These are phyloP conservation scores for Tolypocladium inflatum DNA, from an alignment of 2,329 filamentous ascomycete genomes.

Conservation along the genomic window DNA sequence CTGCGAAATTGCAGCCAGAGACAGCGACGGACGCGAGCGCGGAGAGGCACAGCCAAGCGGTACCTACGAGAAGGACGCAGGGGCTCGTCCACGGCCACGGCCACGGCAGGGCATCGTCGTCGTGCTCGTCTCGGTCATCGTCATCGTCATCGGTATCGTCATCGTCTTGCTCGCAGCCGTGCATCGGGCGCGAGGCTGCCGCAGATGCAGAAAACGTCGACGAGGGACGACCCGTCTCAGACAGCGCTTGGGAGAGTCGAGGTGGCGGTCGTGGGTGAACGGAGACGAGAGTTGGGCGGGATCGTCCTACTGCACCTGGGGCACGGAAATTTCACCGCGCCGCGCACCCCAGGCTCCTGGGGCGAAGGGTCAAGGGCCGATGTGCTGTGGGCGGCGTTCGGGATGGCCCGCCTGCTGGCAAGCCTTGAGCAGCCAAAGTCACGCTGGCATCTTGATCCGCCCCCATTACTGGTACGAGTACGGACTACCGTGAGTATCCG, in stretches of 20 bases:
- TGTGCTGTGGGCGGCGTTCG: neutral
- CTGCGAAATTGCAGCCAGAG: constrained; percentile 1
- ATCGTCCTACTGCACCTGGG: neutral
- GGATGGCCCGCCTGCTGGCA: neutral
- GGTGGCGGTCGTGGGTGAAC: neutral
- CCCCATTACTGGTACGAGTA: neutral
- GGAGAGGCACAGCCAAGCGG: neutral
- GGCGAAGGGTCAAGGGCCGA: neutral
- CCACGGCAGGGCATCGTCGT: neutral
- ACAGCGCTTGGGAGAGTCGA: neutral
- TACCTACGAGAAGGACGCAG: neutral
- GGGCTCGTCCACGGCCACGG: neutral
- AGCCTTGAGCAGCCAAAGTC: neutral
- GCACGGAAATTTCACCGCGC: neutral
- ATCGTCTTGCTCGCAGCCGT: neutral
- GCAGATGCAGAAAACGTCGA: neutral
- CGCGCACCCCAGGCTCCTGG: neutral
- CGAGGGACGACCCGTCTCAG: neutral
- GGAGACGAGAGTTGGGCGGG: neutral
- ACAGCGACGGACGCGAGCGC: neutral
- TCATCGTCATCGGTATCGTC: neutral
- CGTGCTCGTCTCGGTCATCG: neutral
- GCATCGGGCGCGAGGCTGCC: neutral
- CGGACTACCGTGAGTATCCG: neutral
- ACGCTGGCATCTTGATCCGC: neutral